These are phyloP conservation scores for Chrysoporthe puriensis DNA, from an alignment of 2,329 filamentous ascomycete genomes.

Conservation along the genomic window DNA sequence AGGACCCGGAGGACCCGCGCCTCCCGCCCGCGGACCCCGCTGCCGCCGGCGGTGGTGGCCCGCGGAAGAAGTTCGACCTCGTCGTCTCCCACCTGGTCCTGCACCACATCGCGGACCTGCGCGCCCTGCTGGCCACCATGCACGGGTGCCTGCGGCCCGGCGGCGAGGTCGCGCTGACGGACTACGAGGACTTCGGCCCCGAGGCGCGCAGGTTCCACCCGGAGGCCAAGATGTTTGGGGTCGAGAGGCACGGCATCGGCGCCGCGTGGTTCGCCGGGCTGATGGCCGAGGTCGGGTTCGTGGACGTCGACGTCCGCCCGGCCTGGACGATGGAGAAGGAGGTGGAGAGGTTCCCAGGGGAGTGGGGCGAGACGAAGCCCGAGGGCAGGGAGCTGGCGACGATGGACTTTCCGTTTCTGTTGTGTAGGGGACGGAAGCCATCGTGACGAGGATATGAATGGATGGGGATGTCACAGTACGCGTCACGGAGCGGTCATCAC, in stretches of 20 bases:
- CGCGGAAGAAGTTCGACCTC: slow-evolving; percentile 51
- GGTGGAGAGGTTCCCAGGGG: slow-evolving; percentile 51
- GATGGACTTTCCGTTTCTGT: slow-evolving; percentile 45
- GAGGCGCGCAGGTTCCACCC: slow-evolving; percentile 58
- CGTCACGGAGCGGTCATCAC: not conserved
- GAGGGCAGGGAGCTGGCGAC: slow-evolving; percentile 31
- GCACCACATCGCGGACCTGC: slow-evolving; percentile 56
- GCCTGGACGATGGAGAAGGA: slow-evolving; percentile 55
- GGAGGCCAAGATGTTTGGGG: slow-evolving; percentile 53
- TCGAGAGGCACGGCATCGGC: slow-evolving; percentile 57
- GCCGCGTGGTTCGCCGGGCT: slow-evolving; percentile 45
- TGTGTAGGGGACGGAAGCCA: slow-evolving; percentile 41
- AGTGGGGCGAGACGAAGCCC: slow-evolving; percentile 40
- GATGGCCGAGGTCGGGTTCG: slow-evolving; percentile 52
- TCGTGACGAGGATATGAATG: not conserved
- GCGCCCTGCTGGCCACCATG: slow-evolving; percentile 48
- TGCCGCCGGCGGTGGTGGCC: slow-evolving; percentile 31
- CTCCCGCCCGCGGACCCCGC: slow-evolving; percentile 42
- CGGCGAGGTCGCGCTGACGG: slow-evolving; percentile 56
- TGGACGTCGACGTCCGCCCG: slow-evolving; percentile 49
- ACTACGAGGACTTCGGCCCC: slow-evolving; percentile 60
- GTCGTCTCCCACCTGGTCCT: slow-evolving; percentile 57
- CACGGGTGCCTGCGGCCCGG: slow-evolving; percentile 50
- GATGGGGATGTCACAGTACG: not conserved
- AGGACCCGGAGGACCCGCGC: slow-evolving; percentile 51